Evolutionary conservation across 306 rosid species (phyloP).

Genomic region (Prunus padus): DNA sequence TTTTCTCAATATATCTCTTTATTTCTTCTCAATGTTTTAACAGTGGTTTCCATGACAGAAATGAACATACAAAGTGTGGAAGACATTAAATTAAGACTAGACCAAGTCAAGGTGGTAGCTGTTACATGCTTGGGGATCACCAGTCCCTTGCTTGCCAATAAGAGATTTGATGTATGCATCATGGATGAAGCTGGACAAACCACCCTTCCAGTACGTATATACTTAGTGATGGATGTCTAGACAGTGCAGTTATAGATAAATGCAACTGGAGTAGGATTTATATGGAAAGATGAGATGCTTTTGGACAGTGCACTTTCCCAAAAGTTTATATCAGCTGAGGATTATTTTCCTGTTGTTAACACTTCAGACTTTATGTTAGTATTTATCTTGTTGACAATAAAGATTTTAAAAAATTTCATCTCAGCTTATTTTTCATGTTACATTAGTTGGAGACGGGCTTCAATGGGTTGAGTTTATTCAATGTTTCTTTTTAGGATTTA

Average conservation of each 20-base stretch:
- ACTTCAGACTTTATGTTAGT: background rate
- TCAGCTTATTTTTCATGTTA: conserved; percentile 3
- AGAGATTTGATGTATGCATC: conserved; percentile 87
- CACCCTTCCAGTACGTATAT: conserved; percentile 75
- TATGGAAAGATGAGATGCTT: background rate
- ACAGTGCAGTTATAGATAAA: background rate
- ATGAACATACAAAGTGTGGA: conserved; percentile 54
- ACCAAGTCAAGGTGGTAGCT: conserved; percentile 89
- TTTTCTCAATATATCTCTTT: conserved; percentile 16
- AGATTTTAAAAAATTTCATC: background rate
- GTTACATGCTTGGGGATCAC: conserved; percentile 86
- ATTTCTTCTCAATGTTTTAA: conserved; percentile 29
- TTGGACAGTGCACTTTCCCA: background rate
- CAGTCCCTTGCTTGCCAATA: conserved; percentile 74
- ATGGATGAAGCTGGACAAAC: conserved; percentile 99
- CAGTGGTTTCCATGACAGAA: conserved; percentile 41
- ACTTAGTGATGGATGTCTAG: conserved; percentile 14
- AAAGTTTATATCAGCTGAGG: background rate
- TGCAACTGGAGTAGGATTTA: conserved; percentile 10
- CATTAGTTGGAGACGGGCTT: background rate
- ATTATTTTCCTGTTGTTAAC: background rate
- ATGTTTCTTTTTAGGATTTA: background rate
- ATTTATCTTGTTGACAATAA: background rate
- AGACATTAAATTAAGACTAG: conserved; percentile 63
- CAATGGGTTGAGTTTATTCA: background rate